These are phyloP conservation scores for Starmerella davenportii DNA, from an alignment of 805 yeast species.

Conservation along the genomic window DNA sequence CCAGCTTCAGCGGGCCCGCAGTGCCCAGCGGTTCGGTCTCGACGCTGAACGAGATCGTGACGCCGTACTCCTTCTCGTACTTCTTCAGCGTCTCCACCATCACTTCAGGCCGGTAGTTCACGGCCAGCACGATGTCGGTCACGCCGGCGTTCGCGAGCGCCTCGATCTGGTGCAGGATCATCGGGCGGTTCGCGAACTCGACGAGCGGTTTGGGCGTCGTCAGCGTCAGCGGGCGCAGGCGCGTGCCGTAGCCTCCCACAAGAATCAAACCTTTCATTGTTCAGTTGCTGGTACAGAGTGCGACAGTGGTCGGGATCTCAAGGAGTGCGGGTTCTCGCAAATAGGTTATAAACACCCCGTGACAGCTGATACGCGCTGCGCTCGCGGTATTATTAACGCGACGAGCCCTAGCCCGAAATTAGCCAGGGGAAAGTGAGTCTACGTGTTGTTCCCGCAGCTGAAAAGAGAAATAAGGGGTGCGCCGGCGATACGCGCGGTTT, in stretches of 20 bases:
- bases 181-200: constrained; percentile 97
- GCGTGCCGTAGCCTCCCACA: constrained; percentile 99
- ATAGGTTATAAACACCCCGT: neutral
- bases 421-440: neutral
- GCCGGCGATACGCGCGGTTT: no score
- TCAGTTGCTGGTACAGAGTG: neutral
- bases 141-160: constrained; percentile 97
- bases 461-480: no score
- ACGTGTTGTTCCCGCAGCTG: no score
- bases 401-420: neutral
- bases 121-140: constrained; percentile 95
- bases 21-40: constrained; percentile 99
- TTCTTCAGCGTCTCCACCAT: constrained; percentile 90
- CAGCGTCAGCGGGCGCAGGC: constrained; percentile 94
- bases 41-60: constrained; percentile 85
- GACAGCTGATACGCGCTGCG: neutral
- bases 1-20: constrained; percentile 96
- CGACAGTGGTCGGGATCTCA: neutral
- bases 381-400: neutral
- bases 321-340: neutral
- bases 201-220: constrained; percentile 93
- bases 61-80: constrained; percentile 91
- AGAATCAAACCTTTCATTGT: constrained; percentile 83
- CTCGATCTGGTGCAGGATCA: constrained; percentile 97
- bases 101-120: constrained; percentile 97